Base-by-base conservation (phyloP, 768 basidiomycete genomes). In the Boletus vinaceobasis region DNA sequence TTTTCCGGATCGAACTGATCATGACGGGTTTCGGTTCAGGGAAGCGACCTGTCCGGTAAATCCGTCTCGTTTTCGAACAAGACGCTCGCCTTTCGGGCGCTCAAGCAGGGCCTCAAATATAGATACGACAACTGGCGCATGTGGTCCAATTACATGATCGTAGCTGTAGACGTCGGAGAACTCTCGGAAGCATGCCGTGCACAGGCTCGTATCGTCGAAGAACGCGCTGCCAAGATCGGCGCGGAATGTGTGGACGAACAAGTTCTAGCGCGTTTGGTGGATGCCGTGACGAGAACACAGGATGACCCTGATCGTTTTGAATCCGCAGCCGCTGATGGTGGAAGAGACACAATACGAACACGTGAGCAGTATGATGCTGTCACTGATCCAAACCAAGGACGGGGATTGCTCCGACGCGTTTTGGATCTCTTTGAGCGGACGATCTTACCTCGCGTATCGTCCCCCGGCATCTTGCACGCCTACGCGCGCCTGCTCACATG, bases 131-230 rank as follows among this genome's bases (percentile, higher is more conserved):
- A 93, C 65, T 98, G 96, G 95, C 83, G 93, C 19, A 95, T 99
- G 90, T 99, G 97, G 97, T 79, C 80, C 57, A 99, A 99, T 76
- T 98, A 94, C 76, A 94, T 92, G 87, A 77, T 97, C 65, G 87
- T 98, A 27, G 81, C 91, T 4, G 78, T 97, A 71, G 93, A 98
- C 60, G 89, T 98, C 19, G 96, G 95, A 7, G 94, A 98, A 67
- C 79, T 98, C 46, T 77, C 83, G 1, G 96, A 99, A 66, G 87
- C 93, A 1, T 86, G 84, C 55, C 86, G 91, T 37, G 96, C 95
- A 0, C 77, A 93, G 21, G 79, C 80, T 0, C 86, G 93, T 4
- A 78, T 98, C 53, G 82, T 98, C 36, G 91, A 95, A 60, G 72
- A 73, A 51, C 57, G 73, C 10, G 63, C 60, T 27, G 66, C 68